Evolutionary conservation across 2,329 filamentous ascomycete species (phyloP).

Genomic region (Stemphylium lycopersici): DNA sequence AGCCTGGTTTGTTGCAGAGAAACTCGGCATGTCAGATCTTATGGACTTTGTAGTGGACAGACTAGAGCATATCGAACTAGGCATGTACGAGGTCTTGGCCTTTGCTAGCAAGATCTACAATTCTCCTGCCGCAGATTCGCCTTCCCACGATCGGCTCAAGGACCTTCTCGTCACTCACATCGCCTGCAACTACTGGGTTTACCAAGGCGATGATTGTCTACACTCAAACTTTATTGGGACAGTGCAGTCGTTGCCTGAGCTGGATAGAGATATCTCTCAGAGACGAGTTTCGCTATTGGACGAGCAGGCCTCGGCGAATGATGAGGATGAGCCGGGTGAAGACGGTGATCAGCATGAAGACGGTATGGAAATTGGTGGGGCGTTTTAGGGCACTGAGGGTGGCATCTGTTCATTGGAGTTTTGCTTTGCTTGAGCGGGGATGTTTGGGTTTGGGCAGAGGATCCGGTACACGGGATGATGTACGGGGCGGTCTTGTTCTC

Average conservation of each 20-base stretch:
- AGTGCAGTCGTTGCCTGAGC: slow-evolving; percentile 20
- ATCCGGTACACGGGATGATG: too few species aligned
- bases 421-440: not conserved
- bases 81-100: slow-evolving; percentile 14
- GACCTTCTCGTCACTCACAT: slow-evolving; percentile 22
- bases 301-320: not conserved
- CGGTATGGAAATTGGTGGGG: not conserved
- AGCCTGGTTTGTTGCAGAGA: slow-evolving; percentile 31
- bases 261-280: slow-evolving; percentile 22
- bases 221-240: slow-evolving; percentile 11
- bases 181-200: slow-evolving; percentile 27
- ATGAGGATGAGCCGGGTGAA: not conserved
- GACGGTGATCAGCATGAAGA: not conserved
- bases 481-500: too few species aligned
- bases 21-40: slow-evolving; percentile 33
- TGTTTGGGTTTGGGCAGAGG: too few species aligned
- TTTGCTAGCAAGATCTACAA: slow-evolving; percentile 28
- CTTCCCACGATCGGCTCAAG: slow-evolving; percentile 14
- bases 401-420: not conserved
- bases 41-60: slow-evolving; percentile 35
- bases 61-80: slow-evolving; percentile 9
- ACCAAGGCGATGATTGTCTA: slow-evolving; percentile 17
- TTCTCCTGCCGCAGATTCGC: not conserved
- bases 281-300: slow-evolving; percentile 1
- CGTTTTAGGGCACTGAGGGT: too few species aligned